Evolutionary conservation across 371 early-diverging fungal genomes (phyloP).

Genomic region (Cokeromyces recurvatus): DNA sequence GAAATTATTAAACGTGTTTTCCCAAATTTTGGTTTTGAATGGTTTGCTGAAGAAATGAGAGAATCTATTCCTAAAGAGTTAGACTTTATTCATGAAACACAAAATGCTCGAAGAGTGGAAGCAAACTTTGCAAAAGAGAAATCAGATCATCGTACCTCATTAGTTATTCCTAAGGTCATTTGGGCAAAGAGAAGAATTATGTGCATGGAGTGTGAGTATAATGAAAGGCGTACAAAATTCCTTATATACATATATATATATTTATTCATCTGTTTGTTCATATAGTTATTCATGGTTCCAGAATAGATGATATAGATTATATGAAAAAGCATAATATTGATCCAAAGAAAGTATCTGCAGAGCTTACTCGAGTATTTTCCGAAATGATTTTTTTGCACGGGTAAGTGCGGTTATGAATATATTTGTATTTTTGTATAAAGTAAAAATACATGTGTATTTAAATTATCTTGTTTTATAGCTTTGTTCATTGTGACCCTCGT

Average conservation of each 20-base stretch:
- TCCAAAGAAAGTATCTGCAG: constrained; percentile 67
- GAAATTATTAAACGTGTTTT: constrained; percentile 63
- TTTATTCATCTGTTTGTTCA: too few species aligned
- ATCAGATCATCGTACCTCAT: constrained; percentile 19
- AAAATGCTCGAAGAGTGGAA: constrained; percentile 62
- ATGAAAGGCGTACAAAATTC: too few species aligned
- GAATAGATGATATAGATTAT: constrained; percentile 72
- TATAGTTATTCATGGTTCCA: constrained; percentile 62
- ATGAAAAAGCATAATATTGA: constrained; percentile 65
- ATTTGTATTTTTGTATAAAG: too few species aligned
- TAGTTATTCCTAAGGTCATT: constrained; percentile 64
- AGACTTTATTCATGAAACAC: constrained; percentile 78
- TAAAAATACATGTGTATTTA: neutral
- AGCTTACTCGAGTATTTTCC: constrained; percentile 71
- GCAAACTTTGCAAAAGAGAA: constrained; percentile 52
- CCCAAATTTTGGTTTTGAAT: constrained; percentile 86
- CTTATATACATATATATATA: too few species aligned
- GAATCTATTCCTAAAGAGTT: constrained; percentile 81
- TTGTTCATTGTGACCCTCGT: constrained; percentile 81
- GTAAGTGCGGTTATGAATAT: too few species aligned
- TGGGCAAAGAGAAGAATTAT: constrained; percentile 64
- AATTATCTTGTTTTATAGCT: constrained; percentile 22
- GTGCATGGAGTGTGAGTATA: constrained; percentile 72
- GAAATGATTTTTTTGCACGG: constrained; percentile 93
- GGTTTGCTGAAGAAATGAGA: constrained; percentile 89